Base-by-base conservation (phyloP, 805 yeast species). In the Kodamaea laetipori region DNA sequence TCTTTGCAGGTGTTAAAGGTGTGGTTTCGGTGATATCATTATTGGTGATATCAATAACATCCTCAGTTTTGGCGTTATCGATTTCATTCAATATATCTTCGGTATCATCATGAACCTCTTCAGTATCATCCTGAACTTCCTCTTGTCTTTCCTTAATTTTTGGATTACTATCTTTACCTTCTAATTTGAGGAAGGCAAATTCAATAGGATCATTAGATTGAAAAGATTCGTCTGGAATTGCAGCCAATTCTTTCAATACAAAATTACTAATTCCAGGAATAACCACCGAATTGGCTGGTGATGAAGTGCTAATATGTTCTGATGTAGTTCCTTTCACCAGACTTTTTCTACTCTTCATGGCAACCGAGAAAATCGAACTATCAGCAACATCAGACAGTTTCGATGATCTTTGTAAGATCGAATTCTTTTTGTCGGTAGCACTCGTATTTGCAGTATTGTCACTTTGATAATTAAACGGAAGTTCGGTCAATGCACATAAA, bases 211-310 rank as follows among this genome's bases (percentile, higher is more conserved):
- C 86, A 12, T 75, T 79, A 21, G 74, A 78, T 30, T 68, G 72
- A 32, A 77, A 67, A 0, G 82, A 73, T 37, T 84, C 90, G 60
- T 92, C 97, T 0, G 97, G 92, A 39, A 90, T 80, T 4, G 86
- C 85, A 1, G 95, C 95, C 37, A 90, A 73, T 55, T 83, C 88
- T 32, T 69, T 67, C 37, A 71, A 57, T 4, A 67, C 70, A 47
- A 56, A 61, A 43, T 56, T 67, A 51, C 71, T 69, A 13, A 71
- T 70, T 1, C 76, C 76, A 1, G 84, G 85, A 36, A 86, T 81
- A 1, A 81, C 84, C 3, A 74, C 77, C 3, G 52, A 41, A 39
- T 53, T 49, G 11, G 49, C 48, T 3, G 49, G 49, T 2, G 50
- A 43, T 19, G 36, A 42, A 9, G 43, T 48, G 37, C 50, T 47